Percentiles rank a stretch among this genome's conserved stretches.
Evolutionary conservation across 2,329 filamentous ascomycete genomes (phyloP).

Genomic region (Cryphonectria radicalis): DNA sequence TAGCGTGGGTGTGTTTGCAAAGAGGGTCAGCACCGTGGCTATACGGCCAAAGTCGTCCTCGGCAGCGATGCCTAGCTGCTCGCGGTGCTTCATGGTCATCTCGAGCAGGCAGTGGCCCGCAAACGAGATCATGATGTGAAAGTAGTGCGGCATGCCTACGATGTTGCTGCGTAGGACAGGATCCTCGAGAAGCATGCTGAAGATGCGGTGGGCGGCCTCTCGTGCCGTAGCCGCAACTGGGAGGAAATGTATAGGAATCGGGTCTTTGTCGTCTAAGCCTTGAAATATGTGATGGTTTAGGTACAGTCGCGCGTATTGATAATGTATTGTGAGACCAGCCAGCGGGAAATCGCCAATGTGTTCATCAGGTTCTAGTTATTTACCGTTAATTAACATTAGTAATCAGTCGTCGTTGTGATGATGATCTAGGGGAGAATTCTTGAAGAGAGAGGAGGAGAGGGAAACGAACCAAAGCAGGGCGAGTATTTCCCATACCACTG

Average conservation of each 20-base stretch:
- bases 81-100: background rate
- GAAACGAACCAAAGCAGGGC: background rate
- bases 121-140: constrained; percentile 13
- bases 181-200: background rate
- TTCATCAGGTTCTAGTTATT: background rate
- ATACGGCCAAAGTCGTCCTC: constrained; percentile 9
- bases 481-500: constrained; percentile 12
- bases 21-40: background rate
- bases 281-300: background rate
- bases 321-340: constrained; percentile 6
- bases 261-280: constrained; percentile 1
- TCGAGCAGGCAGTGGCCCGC: constrained; percentile 9
- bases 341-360: constrained; percentile 8
- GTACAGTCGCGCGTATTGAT: constrained; percentile 5
- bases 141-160: constrained; percentile 8
- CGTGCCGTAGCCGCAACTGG: background rate
- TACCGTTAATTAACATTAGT: background rate
- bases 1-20: background rate
- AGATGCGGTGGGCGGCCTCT: background rate
- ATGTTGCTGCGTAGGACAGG: background rate
- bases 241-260: constrained; percentile 3
- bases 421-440: background rate
- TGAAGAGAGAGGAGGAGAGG: background rate
- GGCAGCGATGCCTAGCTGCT: background rate
- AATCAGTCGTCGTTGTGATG: background rate